Evolutionary conservation across 2,329 filamentous ascomycete genomes (phyloP).

Genomic region (Xylaria sp.): DNA sequence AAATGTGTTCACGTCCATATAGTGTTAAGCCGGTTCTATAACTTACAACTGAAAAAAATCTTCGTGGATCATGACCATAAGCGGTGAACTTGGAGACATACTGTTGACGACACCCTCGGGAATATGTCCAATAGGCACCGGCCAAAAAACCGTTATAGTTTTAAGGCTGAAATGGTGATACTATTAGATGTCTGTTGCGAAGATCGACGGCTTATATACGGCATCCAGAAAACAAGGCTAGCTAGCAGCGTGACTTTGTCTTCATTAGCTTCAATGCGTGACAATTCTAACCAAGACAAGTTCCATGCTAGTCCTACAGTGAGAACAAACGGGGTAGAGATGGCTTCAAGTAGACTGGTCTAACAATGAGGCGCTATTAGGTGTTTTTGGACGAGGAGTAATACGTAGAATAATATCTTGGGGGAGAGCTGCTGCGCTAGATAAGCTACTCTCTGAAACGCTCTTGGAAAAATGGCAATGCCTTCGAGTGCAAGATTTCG

Average conservation of each 20-base stretch:
- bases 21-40: no score
- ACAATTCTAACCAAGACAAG: background rate
- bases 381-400: background rate
- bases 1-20: conserved; percentile 29
- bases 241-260: background rate
- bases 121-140: conserved; percentile 15
- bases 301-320: background rate
- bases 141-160: conserved; percentile 29
- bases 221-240: conserved; percentile 43
- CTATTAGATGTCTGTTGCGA: conserved; percentile 30
- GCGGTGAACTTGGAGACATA: conserved; percentile 22
- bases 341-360: background rate
- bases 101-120: conserved; percentile 33
- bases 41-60: background rate
- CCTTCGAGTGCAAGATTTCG: conserved; percentile 27
- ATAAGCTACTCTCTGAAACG: conserved; percentile 6
- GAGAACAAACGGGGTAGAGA: conserved; percentile 10
- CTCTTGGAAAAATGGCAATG: conserved; percentile 5
- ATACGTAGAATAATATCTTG: conserved; percentile 5
- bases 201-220: conserved; percentile 45
- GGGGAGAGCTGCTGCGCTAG: conserved; percentile 7
- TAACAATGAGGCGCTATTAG: conserved; percentile 8
- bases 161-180: conserved; percentile 42
- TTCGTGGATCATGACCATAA: background rate
- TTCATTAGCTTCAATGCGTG: background rate